These are phyloP conservation scores for Penicillium waksmanii DNA, from an alignment of 495 filamentous ascomycete species.

Conservation along the genomic window DNA sequence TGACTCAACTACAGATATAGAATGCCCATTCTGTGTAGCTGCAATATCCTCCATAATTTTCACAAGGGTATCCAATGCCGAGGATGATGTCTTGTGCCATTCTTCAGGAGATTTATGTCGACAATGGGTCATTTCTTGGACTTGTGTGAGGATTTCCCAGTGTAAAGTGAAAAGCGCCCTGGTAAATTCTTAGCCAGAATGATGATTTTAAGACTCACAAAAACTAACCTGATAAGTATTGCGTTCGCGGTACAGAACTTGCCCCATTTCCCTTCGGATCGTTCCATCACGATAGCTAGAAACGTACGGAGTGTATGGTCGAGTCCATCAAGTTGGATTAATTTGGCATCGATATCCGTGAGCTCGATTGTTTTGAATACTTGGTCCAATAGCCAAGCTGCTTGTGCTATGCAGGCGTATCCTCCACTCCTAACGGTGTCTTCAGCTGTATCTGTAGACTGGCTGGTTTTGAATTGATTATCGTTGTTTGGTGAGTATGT, in stretches of 20 bases:
- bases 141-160: background rate
- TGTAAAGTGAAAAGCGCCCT: background rate
- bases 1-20: conserved; percentile 14
- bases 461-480: background rate
- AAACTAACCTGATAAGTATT: conserved; percentile 32
- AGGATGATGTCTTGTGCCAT: conserved; percentile 10
- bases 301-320: conserved; percentile 25
- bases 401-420: conserved; percentile 36
- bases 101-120: background rate
- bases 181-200: background rate
- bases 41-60: conserved; percentile 29
- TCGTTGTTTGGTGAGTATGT: background rate
- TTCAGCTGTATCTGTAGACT: background rate
- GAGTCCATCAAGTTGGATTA: conserved; percentile 18
- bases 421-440: conserved; percentile 6
- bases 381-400: conserved; percentile 35
- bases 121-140: too few species aligned
- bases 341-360: conserved; percentile 20
- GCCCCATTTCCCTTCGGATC: conserved; percentile 21
- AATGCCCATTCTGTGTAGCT: conserved; percentile 23
- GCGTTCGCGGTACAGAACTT: conserved; percentile 33
- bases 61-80: conserved; percentile 24
- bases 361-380: conserved; percentile 20
- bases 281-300: conserved; percentile 30
- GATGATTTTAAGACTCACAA: background rate